phyloP scores from a whole-genome alignment of 1,284 basidiomycete species.

The Cutaneotrichosporon sp. region DNA sequence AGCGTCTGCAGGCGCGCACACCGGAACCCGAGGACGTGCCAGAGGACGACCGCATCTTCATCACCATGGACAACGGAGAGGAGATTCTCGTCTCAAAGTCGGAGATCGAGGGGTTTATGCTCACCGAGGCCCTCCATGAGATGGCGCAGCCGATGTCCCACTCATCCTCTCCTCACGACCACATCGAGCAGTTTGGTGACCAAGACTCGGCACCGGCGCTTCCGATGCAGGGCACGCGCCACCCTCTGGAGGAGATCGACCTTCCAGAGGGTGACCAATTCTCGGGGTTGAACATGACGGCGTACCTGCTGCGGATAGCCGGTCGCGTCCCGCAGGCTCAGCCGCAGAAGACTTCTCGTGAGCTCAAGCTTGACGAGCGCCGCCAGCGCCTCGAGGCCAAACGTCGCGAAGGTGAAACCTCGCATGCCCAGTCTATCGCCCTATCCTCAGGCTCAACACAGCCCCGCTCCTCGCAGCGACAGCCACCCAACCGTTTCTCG shows the following conservation, averaged over 20 bases:
- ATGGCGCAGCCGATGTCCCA: neutral
- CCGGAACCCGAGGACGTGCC: neutral
- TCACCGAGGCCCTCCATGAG: neutral
- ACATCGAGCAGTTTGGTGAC: neutral
- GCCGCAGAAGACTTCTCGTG: neutral
- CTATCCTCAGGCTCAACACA: neutral
- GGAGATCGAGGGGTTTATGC: neutral
- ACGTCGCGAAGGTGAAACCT: neutral
- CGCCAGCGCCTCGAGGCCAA: neutral
- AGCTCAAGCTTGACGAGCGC: slow-evolving; percentile 1
- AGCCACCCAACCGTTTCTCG: slow-evolving; percentile 1
- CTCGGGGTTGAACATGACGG: slow-evolving; percentile 13
- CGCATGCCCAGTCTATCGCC: neutral
- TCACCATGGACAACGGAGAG: slow-evolving; percentile 7
- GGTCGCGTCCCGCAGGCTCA: neutral
- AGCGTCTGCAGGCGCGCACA: neutral
- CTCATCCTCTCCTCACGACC: neutral
- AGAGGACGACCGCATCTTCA: neutral
- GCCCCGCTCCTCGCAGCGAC: neutral
- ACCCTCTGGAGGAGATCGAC: slow-evolving; percentile 2
- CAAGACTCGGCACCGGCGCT: neutral
- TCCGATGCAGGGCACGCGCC: neutral
- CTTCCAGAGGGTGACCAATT: neutral
- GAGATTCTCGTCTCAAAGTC: neutral
- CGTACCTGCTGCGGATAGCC: slow-evolving; percentile 8